Evolutionary conservation across 176 grass and related monocot species (phyloP).

Genomic region (Ananas comosus): DNA sequence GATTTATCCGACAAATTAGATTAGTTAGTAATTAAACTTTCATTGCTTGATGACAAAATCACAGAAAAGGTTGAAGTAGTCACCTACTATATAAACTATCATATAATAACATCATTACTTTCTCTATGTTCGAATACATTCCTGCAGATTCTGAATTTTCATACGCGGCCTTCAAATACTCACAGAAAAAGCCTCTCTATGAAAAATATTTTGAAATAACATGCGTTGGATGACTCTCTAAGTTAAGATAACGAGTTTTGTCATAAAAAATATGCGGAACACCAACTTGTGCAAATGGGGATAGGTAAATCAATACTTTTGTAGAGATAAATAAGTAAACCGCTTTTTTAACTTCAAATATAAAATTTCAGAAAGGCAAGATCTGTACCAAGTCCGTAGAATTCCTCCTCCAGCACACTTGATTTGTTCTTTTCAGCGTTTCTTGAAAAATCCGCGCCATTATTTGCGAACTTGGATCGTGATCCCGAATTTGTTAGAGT

Average conservation of each 20-base stretch:
- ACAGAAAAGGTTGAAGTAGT: not conserved
- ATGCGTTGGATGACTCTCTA: no score
- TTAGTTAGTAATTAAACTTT: not conserved
- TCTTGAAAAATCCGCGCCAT: conserved; percentile 35
- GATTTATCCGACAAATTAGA: not conserved
- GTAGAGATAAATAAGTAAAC: not conserved
- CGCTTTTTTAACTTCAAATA: not conserved
- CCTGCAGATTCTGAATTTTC: no score
- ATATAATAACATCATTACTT: no score
- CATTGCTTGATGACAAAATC: not conserved
- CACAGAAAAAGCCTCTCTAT: no score
- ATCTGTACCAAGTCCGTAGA: conserved; percentile 73
- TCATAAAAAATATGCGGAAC: no score
- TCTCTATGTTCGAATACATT: no score
- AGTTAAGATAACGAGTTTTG: no score
- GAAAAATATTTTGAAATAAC: no score
- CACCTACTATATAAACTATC: no score
- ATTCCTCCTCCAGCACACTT: conserved; percentile 38
- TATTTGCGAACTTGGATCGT: conserved; percentile 40
- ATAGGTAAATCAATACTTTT: no score
- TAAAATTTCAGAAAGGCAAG: not conserved
- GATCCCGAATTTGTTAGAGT: conserved; percentile 67
- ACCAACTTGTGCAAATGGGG: no score
- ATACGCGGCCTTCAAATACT: no score
- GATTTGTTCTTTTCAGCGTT: conserved; percentile 24